Evolutionary conservation across 139 green algal genomes (phyloP).

Genomic region (Yamagishiella unicocca): DNA sequence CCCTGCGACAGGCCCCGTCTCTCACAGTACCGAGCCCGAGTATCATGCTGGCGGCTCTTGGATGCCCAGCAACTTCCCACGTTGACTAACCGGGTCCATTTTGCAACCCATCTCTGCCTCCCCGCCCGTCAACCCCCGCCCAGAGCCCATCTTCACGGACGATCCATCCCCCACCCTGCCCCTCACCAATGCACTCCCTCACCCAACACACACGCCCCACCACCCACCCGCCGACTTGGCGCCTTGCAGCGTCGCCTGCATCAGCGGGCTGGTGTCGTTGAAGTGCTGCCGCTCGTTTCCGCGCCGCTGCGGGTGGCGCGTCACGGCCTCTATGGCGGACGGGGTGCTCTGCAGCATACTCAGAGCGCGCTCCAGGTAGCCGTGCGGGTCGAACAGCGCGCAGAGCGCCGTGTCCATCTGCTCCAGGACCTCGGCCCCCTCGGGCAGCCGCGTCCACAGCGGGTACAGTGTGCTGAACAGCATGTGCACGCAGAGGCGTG

Average conservation of each 20-base stretch:
- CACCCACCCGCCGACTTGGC: slow-evolving; percentile 13
- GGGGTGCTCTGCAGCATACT: slow-evolving; percentile 62
- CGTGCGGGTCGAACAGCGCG: slow-evolving; percentile 65
- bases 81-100: too few species aligned
- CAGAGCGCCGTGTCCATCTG: slow-evolving; percentile 62
- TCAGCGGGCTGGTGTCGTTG: slow-evolving; percentile 22
- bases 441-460: slow-evolving; percentile 48
- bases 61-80: too few species aligned
- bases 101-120: too few species aligned
- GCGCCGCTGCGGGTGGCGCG: slow-evolving; percentile 51
- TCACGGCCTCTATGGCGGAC: slow-evolving; percentile 54
- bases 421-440: slow-evolving; percentile 43
- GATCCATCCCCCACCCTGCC: too few species aligned
- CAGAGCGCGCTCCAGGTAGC: slow-evolving; percentile 64
- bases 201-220: neutral
- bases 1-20: too few species aligned
- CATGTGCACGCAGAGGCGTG: slow-evolving; percentile 52
- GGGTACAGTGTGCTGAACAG: slow-evolving; percentile 63
- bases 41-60: too few species aligned
- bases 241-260: slow-evolving; percentile 33
- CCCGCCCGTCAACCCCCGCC: too few species aligned
- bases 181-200: too few species aligned
- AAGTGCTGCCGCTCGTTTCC: slow-evolving; percentile 38
- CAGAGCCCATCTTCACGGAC: too few species aligned
- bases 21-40: too few species aligned